Evolutionary conservation across 768 basidiomycete species (phyloP).

Genomic region (Asterophora parasitica): DNA sequence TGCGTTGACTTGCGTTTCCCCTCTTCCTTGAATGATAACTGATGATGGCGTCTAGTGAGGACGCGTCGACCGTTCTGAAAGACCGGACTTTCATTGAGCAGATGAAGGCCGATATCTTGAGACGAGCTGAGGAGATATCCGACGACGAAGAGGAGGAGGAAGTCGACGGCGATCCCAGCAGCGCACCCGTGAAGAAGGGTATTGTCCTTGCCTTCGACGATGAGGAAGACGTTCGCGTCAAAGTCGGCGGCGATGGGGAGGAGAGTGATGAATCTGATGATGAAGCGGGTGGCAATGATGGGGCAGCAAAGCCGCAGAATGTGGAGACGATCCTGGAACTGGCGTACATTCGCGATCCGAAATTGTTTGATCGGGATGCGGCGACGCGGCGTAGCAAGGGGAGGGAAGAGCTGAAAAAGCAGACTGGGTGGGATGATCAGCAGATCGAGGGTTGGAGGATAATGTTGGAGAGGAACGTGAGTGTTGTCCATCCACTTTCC

Average conservation of each 20-base stretch:
- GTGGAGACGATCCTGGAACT: constrained; percentile 68
- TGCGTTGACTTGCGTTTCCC: not conserved
- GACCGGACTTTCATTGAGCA: constrained; percentile 61
- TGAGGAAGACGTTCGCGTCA: constrained; percentile 50
- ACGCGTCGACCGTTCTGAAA: constrained; percentile 38
- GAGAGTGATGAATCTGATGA: constrained; percentile 25
- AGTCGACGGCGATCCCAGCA: constrained; percentile 12
- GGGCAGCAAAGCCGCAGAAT: constrained; percentile 19
- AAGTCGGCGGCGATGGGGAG: constrained; percentile 59
- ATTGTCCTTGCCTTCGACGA: constrained; percentile 29
- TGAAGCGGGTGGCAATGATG: constrained; percentile 31
- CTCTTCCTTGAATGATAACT: not conserved
- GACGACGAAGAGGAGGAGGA: constrained; percentile 53
- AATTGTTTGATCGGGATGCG: constrained; percentile 72
- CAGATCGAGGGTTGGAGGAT: constrained; percentile 92
- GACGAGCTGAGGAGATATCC: constrained; percentile 63
- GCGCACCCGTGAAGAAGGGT: constrained; percentile 21
- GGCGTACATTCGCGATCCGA: constrained; percentile 71
- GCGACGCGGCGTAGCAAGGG: constrained; percentile 66
- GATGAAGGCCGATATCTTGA: constrained; percentile 81
- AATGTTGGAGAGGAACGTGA: constrained; percentile 85
- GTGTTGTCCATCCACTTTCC: constrained; percentile 21
- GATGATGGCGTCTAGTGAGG: constrained; percentile 30
- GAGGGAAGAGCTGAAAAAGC: constrained; percentile 57
- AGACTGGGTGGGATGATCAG: constrained; percentile 77